phyloP scores from a whole-genome alignment of 805 yeast genomes.

The Monosporozyma yasuniensis region DNA sequence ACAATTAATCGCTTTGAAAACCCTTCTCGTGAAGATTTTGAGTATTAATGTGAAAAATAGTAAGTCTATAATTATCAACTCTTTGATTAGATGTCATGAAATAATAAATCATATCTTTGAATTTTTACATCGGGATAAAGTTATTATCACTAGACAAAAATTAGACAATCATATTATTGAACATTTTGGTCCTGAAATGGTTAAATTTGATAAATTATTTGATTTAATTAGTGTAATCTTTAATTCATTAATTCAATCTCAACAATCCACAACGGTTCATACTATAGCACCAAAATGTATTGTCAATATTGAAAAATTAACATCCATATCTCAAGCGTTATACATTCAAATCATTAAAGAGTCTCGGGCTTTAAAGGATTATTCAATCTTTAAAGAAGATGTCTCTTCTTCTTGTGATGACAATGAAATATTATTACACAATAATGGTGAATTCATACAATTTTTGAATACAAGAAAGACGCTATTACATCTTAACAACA shows the following conservation, averaged over 20 bases:
- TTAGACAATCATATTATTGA: neutral
- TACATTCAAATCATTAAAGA: slow-evolving; percentile 10
- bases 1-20: slow-evolving; percentile 17
- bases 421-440: neutral
- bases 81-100: neutral
- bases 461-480: slow-evolving; percentile 3
- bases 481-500: slow-evolving; percentile 12
- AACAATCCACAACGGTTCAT: neutral
- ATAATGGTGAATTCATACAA: neutral
- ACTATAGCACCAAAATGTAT: neutral
- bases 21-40: slow-evolving; percentile 2
- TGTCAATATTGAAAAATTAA: slow-evolving; percentile 7
- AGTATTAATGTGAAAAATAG: neutral
- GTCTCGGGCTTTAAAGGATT: slow-evolving; percentile 14
- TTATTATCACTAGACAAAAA: neutral
- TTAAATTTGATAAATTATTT: neutral
- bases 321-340: slow-evolving; percentile 7
- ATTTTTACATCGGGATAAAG: neutral
- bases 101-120: slow-evolving; percentile 3
- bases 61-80: neutral
- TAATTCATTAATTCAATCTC: neutral
- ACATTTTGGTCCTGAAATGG: neutral
- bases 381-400: neutral
- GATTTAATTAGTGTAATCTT: neutral
- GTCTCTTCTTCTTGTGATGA: neutral